phyloP scores from a whole-genome alignment of 768 basidiomycete genomes.

The Lactarius akahatsu region DNA sequence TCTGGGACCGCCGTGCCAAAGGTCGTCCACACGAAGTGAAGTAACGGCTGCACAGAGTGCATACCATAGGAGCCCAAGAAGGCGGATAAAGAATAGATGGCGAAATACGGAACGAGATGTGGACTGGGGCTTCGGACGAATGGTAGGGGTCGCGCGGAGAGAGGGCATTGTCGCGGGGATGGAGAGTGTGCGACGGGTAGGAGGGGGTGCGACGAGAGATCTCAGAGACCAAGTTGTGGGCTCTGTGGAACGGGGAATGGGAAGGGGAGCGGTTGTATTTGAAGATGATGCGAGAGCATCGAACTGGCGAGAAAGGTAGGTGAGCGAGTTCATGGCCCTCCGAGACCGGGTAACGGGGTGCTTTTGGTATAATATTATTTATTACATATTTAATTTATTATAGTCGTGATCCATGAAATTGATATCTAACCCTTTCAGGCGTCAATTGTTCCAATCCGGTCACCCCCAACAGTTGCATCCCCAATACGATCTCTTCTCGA shows the following conservation, averaged over 20 bases:
- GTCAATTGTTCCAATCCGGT: conserved; percentile 40
- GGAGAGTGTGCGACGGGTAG: conserved; percentile 26
- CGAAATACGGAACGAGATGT: conserved; percentile 34
- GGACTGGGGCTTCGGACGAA: conserved; percentile 19
- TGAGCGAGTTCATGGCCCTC: conserved; percentile 71
- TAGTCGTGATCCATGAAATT: background rate
- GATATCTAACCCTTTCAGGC: conserved; percentile 40
- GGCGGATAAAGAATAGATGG: conserved; percentile 68
- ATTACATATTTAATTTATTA: background rate
- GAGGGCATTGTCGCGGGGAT: conserved; percentile 26
- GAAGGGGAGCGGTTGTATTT: conserved; percentile 43
- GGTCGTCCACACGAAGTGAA: conserved; percentile 37
- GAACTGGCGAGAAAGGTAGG: conserved; percentile 78
- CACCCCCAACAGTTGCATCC: conserved; percentile 44
- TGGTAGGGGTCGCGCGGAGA: conserved; percentile 17
- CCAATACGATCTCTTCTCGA: conserved; percentile 42
- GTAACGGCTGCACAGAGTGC: conserved; percentile 61
- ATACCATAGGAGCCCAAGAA: conserved; percentile 69
- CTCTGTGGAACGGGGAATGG: background rate
- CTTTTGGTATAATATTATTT: too few relatives aligned
- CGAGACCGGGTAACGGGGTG: conserved; percentile 6
- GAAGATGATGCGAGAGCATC: conserved; percentile 68
- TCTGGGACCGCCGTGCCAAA: conserved; percentile 26
- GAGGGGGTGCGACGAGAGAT: conserved; percentile 29
- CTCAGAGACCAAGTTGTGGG: conserved; percentile 27